A percentile compares a stretch with the other conserved stretches of the same genome.
Conservation (phyloP, 73 alveolate species). For the Breviolum minutum region DNA sequence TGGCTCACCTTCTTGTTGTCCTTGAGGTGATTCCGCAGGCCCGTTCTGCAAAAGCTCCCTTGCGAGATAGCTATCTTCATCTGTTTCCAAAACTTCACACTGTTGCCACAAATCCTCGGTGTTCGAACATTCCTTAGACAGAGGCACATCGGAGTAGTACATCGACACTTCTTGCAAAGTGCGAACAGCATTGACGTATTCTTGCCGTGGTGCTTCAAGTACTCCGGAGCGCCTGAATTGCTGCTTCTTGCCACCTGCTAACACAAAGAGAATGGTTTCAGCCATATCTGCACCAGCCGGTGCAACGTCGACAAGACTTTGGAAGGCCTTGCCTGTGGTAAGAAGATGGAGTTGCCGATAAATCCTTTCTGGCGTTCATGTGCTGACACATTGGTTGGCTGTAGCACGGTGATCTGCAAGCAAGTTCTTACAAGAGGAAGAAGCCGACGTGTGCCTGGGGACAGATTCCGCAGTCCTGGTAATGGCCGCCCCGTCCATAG, state of each 20-base stretch:
- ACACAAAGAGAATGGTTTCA: not conserved
- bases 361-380: slow-evolving; percentile 25
- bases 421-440: slow-evolving; percentile 4
- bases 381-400: not conserved
- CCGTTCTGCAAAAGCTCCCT: not conserved
- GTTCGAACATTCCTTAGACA: not conserved
- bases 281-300: slow-evolving; percentile 2
- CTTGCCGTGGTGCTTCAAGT: not conserved
- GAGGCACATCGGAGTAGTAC: not conserved
- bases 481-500: slow-evolving; percentile 4
- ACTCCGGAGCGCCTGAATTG: not conserved
- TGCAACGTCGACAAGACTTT: not conserved
- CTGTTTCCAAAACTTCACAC: slow-evolving; percentile 25
- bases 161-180: not conserved
- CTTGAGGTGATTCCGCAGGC: slow-evolving; percentile 17
- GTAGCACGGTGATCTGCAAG: slow-evolving; percentile 5
- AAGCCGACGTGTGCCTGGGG: not conserved
- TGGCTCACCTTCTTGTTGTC: not conserved
- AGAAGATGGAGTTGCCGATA: slow-evolving; percentile 40
- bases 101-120: not conserved
- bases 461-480: not conserved
- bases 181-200: not conserved
- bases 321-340: slow-evolving; percentile 34
- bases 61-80: not conserved
- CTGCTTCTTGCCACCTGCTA: not conserved